Percentiles rank a stretch among this genome's conserved stretches.
Conservation (phyloP, 306 rosid genomes). For the Senna tora region DNA sequence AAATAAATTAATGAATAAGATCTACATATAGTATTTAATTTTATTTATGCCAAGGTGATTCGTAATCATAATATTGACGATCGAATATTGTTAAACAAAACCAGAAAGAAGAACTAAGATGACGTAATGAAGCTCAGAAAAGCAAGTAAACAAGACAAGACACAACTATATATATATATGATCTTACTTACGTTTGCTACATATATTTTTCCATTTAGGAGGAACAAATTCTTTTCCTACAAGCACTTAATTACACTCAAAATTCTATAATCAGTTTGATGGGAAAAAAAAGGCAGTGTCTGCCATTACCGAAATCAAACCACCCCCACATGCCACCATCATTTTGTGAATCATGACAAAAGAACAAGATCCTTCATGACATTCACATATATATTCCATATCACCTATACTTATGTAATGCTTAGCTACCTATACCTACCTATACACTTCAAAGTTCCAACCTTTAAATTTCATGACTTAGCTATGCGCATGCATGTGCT, state of each 20-base stretch:
- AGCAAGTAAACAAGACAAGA: constrained; percentile 36
- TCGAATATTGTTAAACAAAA: neutral
- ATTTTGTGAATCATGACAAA: constrained; percentile 21
- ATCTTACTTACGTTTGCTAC: neutral
- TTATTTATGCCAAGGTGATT: neutral
- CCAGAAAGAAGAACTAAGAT: neutral
- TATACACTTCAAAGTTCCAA: constrained; percentile 16
- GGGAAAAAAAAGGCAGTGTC: constrained; percentile 16
- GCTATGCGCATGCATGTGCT: neutral
- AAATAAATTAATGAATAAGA: neutral
- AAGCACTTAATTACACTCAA: neutral
- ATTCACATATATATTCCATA: neutral
- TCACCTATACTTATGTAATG: neutral
- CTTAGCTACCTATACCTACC: constrained; percentile 3
- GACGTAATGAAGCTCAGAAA: neutral
- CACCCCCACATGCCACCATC: constrained; percentile 35
- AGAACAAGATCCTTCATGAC: constrained; percentile 31
- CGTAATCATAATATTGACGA: neutral
- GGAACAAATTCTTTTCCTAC: neutral
- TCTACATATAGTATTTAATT: neutral
- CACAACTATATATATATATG: constrained; percentile 30
- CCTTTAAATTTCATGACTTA: neutral
- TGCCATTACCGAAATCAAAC: constrained; percentile 38
- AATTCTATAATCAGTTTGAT: neutral
- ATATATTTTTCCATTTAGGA: neutral